Evolutionary conservation across 768 basidiomycete species (phyloP).

Genomic region (Sutorius australiensis): DNA sequence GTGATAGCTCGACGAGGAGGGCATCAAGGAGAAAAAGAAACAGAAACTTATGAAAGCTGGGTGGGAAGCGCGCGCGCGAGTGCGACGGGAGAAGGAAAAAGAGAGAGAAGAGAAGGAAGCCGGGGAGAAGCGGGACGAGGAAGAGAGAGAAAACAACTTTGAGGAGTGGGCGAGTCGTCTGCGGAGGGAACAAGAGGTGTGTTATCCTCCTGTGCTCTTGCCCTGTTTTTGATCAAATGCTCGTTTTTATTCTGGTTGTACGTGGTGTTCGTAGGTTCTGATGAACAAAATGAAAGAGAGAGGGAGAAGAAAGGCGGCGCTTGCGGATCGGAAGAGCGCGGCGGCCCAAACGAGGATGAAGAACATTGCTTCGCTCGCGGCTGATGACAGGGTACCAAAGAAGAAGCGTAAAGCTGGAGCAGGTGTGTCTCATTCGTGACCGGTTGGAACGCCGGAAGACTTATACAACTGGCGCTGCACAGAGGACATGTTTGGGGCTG

Average conservation of each 20-base stretch:
- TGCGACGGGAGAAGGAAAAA: constrained; percentile 81
- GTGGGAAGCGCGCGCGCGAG: constrained; percentile 83
- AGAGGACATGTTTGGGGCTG: constrained; percentile 93
- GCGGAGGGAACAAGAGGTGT: constrained; percentile 77
- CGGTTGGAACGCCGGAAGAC: not conserved
- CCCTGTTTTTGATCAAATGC: not conserved
- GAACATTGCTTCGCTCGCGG: constrained; percentile 86
- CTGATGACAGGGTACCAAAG: constrained; percentile 77
- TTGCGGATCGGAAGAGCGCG: constrained; percentile 90
- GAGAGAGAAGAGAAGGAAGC: constrained; percentile 67
- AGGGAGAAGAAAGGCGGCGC: constrained; percentile 69
- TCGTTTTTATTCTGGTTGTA: not conserved
- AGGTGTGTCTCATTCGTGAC: constrained; percentile 44
- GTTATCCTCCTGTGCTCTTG: constrained; percentile 6
- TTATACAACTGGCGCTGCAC: constrained; percentile 2
- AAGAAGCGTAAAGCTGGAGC: constrained; percentile 81
- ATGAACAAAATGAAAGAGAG: constrained; percentile 87
- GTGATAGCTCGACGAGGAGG: constrained; percentile 77
- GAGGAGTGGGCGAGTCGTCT: constrained; percentile 70
- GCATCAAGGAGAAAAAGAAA: constrained; percentile 89
- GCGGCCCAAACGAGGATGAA: constrained; percentile 96
- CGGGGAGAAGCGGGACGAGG: constrained; percentile 61
- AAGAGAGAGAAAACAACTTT: constrained; percentile 70
- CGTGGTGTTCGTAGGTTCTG: constrained; percentile 46
- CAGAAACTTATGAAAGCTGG: constrained; percentile 92